These are phyloP conservation scores for Physcomitrellopsis africana DNA, from an alignment of 225 moss, liverwort and hornwort genomes.

Conservation along the genomic window DNA sequence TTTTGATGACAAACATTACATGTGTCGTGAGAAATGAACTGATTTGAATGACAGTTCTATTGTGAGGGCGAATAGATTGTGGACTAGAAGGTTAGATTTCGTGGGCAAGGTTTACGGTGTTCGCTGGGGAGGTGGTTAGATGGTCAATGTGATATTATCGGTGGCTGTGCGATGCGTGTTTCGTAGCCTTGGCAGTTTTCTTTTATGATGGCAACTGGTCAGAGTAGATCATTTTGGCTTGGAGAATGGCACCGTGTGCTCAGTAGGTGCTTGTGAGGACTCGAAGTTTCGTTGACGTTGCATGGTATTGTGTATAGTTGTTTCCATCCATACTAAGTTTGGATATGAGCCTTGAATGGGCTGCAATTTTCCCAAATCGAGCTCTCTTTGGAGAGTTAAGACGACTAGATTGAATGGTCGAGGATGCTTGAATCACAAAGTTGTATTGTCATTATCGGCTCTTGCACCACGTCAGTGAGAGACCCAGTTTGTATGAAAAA, in stretches of 20 bases:
- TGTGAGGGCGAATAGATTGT: too few relatives aligned
- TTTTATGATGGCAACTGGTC: conserved; percentile 43
- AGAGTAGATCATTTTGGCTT: conserved; percentile 76
- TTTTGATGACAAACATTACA: background rate
- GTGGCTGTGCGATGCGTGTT: background rate
- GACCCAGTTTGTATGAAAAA: too few relatives aligned
- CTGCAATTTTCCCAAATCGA: conserved; percentile 73
- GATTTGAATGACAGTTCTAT: too few relatives aligned
- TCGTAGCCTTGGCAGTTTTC: conserved; percentile 17
- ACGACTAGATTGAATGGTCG: too few relatives aligned
- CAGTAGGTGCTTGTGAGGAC: conserved; percentile 64
- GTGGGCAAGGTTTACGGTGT: background rate
- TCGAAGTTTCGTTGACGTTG: conserved; percentile 74
- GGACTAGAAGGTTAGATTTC: background rate
- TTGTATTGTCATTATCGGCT: too few relatives aligned
- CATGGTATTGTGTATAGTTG: conserved; percentile 79
- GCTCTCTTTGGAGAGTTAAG: conserved; percentile 73
- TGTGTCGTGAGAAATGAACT: background rate
- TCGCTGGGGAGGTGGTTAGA: background rate
- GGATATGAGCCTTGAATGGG: conserved; percentile 84
- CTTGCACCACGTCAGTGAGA: too few relatives aligned
- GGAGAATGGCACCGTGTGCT: conserved; percentile 51
- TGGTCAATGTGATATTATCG: background rate
- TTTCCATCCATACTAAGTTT: conserved; percentile 63
- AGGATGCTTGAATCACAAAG: too few relatives aligned